Conservation (phyloP, 768 basidiomycete species). For the Pulveroboletus frians region DNA sequence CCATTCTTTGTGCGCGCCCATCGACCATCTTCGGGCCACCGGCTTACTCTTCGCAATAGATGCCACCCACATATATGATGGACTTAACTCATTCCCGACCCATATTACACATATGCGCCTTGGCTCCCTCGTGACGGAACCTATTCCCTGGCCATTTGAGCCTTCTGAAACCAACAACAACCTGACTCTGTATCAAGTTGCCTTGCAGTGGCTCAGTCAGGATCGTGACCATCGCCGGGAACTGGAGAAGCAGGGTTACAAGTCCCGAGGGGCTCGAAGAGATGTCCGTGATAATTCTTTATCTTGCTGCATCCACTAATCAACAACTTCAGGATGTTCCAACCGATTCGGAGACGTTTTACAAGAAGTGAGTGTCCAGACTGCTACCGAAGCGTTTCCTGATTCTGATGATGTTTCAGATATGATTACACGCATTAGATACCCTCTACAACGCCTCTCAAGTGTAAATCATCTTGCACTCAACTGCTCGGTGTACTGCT, state of each 20-base stretch:
- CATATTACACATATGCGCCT: conserved; percentile 89
- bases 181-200: conserved; percentile 57
- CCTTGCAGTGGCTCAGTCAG: conserved; percentile 82
- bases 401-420: conserved; percentile 27
- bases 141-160: conserved; percentile 65
- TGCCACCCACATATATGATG: conserved; percentile 97
- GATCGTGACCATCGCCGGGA: conserved; percentile 65
- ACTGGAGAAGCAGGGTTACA: conserved; percentile 54
- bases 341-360: conserved; percentile 79
- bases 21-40: background rate
- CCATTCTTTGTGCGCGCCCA: conserved; percentile 68
- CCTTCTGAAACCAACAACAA: conserved; percentile 21
- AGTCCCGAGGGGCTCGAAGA: conserved; percentile 55
- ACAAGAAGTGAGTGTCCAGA: conserved; percentile 57
- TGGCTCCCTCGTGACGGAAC: conserved; percentile 64
- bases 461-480: conserved; percentile 3
- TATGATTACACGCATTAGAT: conserved; percentile 45
- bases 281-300: conserved; percentile 38
- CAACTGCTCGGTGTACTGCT: conserved; percentile 10
- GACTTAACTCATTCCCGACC: conserved; percentile 85
- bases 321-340: conserved; percentile 44
- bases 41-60: conserved; percentile 41
- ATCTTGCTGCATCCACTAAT: conserved; percentile 1
- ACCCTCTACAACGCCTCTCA: conserved; percentile 5
- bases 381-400: background rate